Percentiles rank a stretch among this genome's conserved stretches.
Conservation (phyloP, 441 rosid species). For the Capsella rubella region DNA sequence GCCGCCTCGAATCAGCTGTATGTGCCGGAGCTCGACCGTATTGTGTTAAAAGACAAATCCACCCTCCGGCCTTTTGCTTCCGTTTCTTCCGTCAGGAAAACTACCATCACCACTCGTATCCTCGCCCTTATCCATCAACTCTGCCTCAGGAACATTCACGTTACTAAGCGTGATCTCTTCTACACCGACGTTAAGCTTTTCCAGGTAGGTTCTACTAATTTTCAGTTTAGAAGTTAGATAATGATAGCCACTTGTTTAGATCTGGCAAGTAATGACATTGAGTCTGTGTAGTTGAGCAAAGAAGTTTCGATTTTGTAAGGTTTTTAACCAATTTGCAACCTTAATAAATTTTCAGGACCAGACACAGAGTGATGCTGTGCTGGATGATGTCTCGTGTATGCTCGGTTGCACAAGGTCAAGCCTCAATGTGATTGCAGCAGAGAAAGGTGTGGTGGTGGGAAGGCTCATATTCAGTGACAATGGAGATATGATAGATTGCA, state of each 20-base stretch:
- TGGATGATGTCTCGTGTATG: conserved; percentile 95
- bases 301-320: neutral
- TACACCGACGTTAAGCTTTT: conserved; percentile 97
- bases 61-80: conserved; percentile 88
- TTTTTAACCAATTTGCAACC: conserved; percentile 15
- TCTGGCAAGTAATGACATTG: neutral
- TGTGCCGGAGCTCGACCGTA: conserved; percentile 98
- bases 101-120: conserved; percentile 86
- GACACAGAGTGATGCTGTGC: conserved; percentile 80
- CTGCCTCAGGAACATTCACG: conserved; percentile 80
- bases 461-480: conserved; percentile 93
- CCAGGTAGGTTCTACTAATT: conserved; percentile 35
- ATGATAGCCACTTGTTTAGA: conserved; percentile 2
- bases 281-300: neutral
- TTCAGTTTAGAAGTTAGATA: neutral
- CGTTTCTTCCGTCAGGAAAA: conserved; percentile 83
- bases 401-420: conserved; percentile 92
- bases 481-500: conserved; percentile 96
- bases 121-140: conserved; percentile 90
- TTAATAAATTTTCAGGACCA: conserved; percentile 67
- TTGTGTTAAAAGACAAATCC: conserved; percentile 89
- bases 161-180: conserved; percentile 97
- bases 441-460: conserved; percentile 96
- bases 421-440: conserved; percentile 87
- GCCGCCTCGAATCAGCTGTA: conserved; percentile 93